Evolutionary conservation across 345 rosid species (phyloP).

Genomic region (Camelina laxa): DNA sequence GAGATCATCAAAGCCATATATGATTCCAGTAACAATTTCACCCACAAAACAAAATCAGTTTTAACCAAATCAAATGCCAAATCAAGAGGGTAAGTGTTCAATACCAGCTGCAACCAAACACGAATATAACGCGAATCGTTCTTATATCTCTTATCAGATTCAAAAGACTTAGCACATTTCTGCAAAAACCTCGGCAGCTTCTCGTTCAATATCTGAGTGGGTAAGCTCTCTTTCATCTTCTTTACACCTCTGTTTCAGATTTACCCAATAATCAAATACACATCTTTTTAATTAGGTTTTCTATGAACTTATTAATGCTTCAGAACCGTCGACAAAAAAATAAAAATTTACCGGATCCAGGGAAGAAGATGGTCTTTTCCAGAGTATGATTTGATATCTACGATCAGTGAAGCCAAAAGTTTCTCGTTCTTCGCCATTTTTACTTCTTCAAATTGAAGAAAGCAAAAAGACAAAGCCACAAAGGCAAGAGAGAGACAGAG

Average conservation of each 20-base stretch:
- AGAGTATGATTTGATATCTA: constrained; percentile 78
- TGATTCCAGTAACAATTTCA: neutral
- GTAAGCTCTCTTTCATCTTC: constrained; percentile 71
- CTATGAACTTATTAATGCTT: neutral
- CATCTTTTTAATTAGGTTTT: neutral
- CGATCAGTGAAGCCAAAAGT: constrained; percentile 68
- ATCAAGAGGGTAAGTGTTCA: neutral
- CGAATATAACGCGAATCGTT: constrained; percentile 87
- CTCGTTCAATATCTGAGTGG: constrained; percentile 56
- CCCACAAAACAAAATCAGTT: constrained; percentile 6
- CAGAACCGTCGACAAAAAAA: neutral
- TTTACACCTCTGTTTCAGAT: constrained; percentile 63
- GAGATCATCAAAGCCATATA: constrained; percentile 7
- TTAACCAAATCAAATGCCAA: neutral
- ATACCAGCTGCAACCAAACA: constrained; percentile 93
- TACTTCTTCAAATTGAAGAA: constrained; percentile 23
- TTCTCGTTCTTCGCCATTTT: constrained; percentile 48
- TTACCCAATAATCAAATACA: constrained; percentile 8
- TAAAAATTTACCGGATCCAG: constrained; percentile 79
- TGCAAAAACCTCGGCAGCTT: constrained; percentile 92
- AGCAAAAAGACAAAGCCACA: neutral
- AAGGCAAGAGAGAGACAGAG: no score
- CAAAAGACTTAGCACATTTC: constrained; percentile 74
- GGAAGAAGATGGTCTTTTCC: constrained; percentile 91
- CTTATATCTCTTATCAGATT: constrained; percentile 72